These are phyloP conservation scores for Lablab purpureus DNA, from an alignment of 306 rosid genomes.

Conservation along the genomic window DNA sequence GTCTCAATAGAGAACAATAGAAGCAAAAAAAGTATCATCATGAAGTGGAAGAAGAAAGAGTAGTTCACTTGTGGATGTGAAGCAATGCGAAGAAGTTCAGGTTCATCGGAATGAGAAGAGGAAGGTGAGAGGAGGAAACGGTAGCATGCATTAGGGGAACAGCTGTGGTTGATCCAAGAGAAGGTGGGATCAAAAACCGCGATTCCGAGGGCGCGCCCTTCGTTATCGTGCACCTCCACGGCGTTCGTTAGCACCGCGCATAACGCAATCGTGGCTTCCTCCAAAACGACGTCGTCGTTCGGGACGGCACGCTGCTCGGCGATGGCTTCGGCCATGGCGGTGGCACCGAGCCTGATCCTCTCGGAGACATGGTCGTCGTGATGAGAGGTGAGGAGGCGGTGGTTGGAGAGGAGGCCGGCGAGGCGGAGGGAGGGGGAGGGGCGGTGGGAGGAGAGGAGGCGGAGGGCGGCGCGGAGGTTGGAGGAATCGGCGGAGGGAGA, in stretches of 20 bases:
- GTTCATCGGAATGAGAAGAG: conserved; percentile 1
- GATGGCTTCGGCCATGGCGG: conserved; percentile 58
- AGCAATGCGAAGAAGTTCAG: conserved; percentile 43
- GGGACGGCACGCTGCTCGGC: conserved; percentile 17
- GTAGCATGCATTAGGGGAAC: conserved; percentile 83
- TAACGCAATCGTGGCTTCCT: conserved; percentile 59
- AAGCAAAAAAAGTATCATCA: background rate
- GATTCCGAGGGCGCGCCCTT: conserved; percentile 62
- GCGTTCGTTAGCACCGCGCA: conserved; percentile 81
- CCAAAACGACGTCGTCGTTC: conserved; percentile 46
- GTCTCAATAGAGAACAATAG: conserved; percentile 2
- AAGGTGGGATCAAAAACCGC: conserved; percentile 63
- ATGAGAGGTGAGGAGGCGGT: conserved; percentile 42
- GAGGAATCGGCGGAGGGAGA: conserved; percentile 48
- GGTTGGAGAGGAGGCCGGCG: conserved; percentile 63
- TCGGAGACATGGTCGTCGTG: conserved; percentile 17
- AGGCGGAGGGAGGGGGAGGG: conserved; percentile 50
- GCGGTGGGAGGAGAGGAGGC: conserved; percentile 57
- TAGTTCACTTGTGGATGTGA: conserved; percentile 59
- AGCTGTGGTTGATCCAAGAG: conserved; percentile 87
- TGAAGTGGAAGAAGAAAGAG: background rate
- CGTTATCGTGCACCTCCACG: conserved; percentile 78
- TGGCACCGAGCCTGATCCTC: conserved; percentile 51
- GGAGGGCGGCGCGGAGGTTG: conserved; percentile 75
- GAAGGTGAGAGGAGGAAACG: conserved; percentile 48